Conservation (phyloP, 164 flowering plant genomes). For the Aristolochia contorta region DNA sequence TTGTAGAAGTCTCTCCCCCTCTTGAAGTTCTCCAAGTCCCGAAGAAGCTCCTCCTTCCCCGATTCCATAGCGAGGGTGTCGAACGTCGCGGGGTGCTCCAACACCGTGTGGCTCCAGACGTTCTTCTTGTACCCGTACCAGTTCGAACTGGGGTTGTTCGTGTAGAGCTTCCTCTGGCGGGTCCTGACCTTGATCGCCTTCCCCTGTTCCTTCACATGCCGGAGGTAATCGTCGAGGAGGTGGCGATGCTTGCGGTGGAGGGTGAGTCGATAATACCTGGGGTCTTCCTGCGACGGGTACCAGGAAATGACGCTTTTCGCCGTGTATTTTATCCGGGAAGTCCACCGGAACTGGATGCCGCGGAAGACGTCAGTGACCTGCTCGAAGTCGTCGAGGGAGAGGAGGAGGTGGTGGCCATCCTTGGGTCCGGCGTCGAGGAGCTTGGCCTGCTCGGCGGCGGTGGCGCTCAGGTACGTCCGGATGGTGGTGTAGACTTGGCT, state of each 20-base stretch:
- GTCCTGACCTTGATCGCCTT: slow-evolving; percentile 28
- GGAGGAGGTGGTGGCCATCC: slow-evolving; percentile 28
- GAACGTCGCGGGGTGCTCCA: slow-evolving; percentile 46
- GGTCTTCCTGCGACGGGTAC: slow-evolving; percentile 22
- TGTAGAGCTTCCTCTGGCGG: too few species aligned
- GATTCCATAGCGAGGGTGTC: slow-evolving; percentile 46
- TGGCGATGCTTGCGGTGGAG: too few species aligned
- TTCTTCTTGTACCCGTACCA: not conserved
- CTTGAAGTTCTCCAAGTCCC: not conserved
- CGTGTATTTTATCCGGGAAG: slow-evolving; percentile 13
- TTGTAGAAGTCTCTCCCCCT: slow-evolving; percentile 33
- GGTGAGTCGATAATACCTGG: slow-evolving; percentile 28
- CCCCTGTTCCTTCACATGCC: slow-evolving; percentile 35
- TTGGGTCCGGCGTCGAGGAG: slow-evolving; percentile 31
- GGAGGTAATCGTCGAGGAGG: slow-evolving; percentile 27
- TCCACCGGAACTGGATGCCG: slow-evolving; percentile 41
- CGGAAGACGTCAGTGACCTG: slow-evolving; percentile 37
- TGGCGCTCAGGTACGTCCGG: slow-evolving; percentile 40
- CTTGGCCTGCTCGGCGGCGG: slow-evolving; percentile 31
- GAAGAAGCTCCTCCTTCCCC: slow-evolving; percentile 24
- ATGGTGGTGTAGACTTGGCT: slow-evolving; percentile 40
- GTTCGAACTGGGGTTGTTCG: too few species aligned
- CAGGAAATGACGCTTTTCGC: slow-evolving; percentile 1
- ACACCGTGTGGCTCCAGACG: slow-evolving; percentile 35
- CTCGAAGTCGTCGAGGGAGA: too few species aligned